Evolutionary conservation across 345 rosid genomes (phyloP), one percentile per base, ranked within the genome.

Genomic region (Lenwebbia sp.): DNA sequence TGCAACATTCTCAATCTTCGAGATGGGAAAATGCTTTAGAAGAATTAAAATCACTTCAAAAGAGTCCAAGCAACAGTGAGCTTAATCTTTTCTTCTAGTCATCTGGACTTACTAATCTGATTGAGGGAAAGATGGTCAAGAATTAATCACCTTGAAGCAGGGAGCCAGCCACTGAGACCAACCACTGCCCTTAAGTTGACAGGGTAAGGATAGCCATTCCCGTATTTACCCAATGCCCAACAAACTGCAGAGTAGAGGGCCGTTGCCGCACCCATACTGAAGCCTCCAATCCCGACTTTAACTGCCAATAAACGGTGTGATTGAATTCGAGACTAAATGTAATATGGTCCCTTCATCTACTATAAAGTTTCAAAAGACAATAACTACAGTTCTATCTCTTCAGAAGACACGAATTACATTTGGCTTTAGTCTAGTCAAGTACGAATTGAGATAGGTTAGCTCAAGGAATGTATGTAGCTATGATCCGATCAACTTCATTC

Each of bases 211-310:
- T 89, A 92, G 33, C 98, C 98, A 89, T 92, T 92, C 85, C 92
- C 96, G 88, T 91, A 94, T 90, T 94, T 92, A 49, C 96, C 94
- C 41, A 91, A 88, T 30, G 96, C 91, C 86, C 85, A 96, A 88
- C 95, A 95, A 22, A 93, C 92, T 44, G 98, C 96, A 25, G 99
- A 96, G 91, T 97, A 95, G n/a, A 97, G 94, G 52, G 99, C 90
- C 74, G 92, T 90, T 51, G 99, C 98, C 82, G 94, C 98, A 86
- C 99, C 99, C 98, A 94, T 97, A 65, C 99, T 96, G 88, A 97
- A 96, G 84, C 99, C 99, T 88, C 99, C 99, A 54, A 97, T 90
- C 22, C 99, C 99, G 13, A 96, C 91, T 91, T 92, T 92, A 57
- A 97, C 99, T 97, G 92, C 60, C 85, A 54, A 84, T 83, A 75